phyloP scores from a whole-genome alignment of 1,284 basidiomycete genomes.

The Xanthoconium separans region DNA sequence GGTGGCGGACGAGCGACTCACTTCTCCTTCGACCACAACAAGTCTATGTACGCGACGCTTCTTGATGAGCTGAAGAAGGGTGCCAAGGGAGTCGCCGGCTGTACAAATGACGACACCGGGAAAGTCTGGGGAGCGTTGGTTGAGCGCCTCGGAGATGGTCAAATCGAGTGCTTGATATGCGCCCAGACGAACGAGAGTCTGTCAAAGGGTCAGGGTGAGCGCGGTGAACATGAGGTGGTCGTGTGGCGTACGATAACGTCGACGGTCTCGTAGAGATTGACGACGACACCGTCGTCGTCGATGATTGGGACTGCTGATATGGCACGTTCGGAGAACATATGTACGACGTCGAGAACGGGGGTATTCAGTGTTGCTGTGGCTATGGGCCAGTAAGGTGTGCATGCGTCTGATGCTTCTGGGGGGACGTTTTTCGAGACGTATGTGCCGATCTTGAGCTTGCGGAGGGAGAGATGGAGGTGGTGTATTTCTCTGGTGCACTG shows the following conservation, averaged over 20 bases:
- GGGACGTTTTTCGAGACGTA: slow-evolving; percentile 65
- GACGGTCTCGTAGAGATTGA: slow-evolving; percentile 98
- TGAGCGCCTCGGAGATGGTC: slow-evolving; percentile 92
- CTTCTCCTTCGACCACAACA: slow-evolving; percentile 88
- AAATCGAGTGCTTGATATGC: slow-evolving; percentile 94
- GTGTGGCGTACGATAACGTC: slow-evolving; percentile 87
- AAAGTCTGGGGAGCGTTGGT: slow-evolving; percentile 90
- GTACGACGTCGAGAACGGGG: slow-evolving; percentile 96
- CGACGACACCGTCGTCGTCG: slow-evolving; percentile 89
- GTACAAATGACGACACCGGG: slow-evolving; percentile 96
- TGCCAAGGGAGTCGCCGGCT: slow-evolving; percentile 90
- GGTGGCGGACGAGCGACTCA: slow-evolving; percentile 30
- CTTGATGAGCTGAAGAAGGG: slow-evolving; percentile 89
- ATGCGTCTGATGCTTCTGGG: slow-evolving; percentile 41
- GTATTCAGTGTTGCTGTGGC: slow-evolving; percentile 91
- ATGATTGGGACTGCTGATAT: slow-evolving; percentile 98
- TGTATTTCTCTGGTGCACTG: slow-evolving; percentile 76
- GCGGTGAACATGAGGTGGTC: slow-evolving; percentile 2
- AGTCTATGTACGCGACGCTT: slow-evolving; percentile 92
- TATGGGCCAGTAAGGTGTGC: slow-evolving; percentile 83
- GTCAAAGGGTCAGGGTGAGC: slow-evolving; percentile 5
- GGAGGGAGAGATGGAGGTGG: slow-evolving; percentile 76
- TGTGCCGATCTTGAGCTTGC: slow-evolving; percentile 90
- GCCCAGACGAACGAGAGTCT: slow-evolving; percentile 94
- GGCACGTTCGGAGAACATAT: slow-evolving; percentile 95